Evolutionary conservation across 345 rosid species (phyloP).

Genomic region (Bruguiera sexangula): DNA sequence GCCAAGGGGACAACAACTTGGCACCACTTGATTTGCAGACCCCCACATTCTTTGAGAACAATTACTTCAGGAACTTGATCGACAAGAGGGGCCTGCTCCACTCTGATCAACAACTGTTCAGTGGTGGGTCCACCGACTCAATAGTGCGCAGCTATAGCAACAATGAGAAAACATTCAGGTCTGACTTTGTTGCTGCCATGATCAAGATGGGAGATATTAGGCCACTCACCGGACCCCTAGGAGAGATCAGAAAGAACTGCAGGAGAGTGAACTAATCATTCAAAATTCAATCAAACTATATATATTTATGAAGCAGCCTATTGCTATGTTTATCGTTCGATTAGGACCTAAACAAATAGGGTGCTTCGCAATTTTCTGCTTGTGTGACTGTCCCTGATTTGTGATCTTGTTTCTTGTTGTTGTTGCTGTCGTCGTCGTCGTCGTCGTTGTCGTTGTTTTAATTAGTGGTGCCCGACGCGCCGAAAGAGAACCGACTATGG

Average conservation of each 20-base stretch:
- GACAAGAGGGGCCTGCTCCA: slow-evolving; percentile 37
- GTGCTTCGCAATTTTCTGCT: too few relatives aligned
- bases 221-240: slow-evolving; percentile 39
- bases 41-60: slow-evolving; percentile 35
- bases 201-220: slow-evolving; percentile 48
- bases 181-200: slow-evolving; percentile 39
- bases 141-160: slow-evolving; percentile 27
- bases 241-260: slow-evolving; percentile 47
- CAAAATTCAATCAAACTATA: background rate
- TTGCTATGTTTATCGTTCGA: too few relatives aligned
- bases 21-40: slow-evolving; percentile 38
- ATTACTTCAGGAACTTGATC: slow-evolving; percentile 33
- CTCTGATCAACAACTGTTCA: slow-evolving; percentile 47
- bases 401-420: too few relatives aligned
- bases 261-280: slow-evolving; percentile 28
- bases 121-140: slow-evolving; percentile 30
- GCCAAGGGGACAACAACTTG: slow-evolving; percentile 31
- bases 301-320: too few relatives aligned
- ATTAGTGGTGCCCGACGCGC: too few relatives aligned
- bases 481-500: too few relatives aligned
- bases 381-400: too few relatives aligned
- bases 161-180: slow-evolving; percentile 17
- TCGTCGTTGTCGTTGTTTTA: too few relatives aligned
- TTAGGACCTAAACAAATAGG: too few relatives aligned
- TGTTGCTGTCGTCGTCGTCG: too few relatives aligned